Evolutionary conservation across 2,329 filamentous ascomycete species (phyloP).

Genomic region (Clonostachys chloroleuca): DNA sequence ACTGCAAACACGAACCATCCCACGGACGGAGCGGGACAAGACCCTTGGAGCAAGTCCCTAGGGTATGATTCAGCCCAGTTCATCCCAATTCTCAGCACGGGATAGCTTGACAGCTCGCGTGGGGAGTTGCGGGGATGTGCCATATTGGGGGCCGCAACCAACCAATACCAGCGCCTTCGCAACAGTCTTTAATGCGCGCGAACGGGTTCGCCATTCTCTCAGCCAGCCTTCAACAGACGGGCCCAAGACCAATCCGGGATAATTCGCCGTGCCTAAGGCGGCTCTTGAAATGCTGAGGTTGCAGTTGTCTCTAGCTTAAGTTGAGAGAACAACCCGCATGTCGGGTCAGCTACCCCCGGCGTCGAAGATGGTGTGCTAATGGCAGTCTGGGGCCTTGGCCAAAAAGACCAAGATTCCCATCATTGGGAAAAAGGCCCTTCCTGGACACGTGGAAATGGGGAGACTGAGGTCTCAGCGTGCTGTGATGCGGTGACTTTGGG

Average conservation of each 20-base stretch:
- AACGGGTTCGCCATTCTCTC: constrained; percentile 1
- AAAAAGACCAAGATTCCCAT: no score
- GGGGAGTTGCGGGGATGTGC: background rate
- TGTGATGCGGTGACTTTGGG: no score
- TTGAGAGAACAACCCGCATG: constrained; percentile 4
- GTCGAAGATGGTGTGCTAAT: constrained; percentile 4
- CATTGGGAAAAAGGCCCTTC: no score
- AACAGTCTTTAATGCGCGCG: constrained; percentile 11
- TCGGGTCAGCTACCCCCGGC: background rate
- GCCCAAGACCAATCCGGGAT: constrained; percentile 1
- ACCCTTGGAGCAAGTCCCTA: no score
- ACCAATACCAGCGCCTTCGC: constrained; percentile 2
- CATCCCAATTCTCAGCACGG: no score
- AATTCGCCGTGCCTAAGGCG: background rate
- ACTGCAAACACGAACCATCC: no score
- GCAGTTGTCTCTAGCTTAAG: constrained; percentile 3
- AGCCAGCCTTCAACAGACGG: constrained; percentile 1
- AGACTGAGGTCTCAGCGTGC: no score
- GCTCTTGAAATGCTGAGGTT: background rate
- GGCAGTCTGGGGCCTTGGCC: background rate
- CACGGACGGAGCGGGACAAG: no score
- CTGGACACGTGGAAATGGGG: no score
- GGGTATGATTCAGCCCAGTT: no score
- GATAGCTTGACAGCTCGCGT: no score
- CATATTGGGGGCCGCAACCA: background rate